Base-by-base conservation (phyloP, 2,329 filamentous ascomycete species). In the Diaporthe citrichinensis region DNA sequence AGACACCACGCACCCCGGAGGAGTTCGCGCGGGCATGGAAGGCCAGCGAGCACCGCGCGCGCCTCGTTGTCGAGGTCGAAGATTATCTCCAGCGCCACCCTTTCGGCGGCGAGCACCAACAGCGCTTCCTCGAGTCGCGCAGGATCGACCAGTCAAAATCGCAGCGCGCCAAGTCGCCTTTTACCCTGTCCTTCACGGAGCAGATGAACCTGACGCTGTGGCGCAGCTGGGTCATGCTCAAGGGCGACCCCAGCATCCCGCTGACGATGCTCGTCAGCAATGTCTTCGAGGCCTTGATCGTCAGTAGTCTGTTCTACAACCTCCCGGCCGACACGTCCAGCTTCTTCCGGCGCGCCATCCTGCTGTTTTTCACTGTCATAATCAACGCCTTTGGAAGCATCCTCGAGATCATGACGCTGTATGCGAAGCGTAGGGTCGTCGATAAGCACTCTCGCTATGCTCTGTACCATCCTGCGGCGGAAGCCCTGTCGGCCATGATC, bases 371-470 rank as follows among this genome's bases (percentile, higher is more conserved):
- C 81, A 94, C 94, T 79, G 92, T 95, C 80, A 87, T 98, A 76
- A 92, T 97, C 87, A 97, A 96, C 83, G 95, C 94, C 65, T 96
- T 97, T 81, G 89, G 92, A 77, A 94, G 91, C 82, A 93, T 94
- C 74, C 89, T 97, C 53, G 95, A 93, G 88, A 97, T 98, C 81
- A 84, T 97, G 46, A 95, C 94, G 0, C 89, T 98, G 4, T 98
- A 97, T 82, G 91, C 94, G 3, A 95, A 98, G 89, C 93, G 96
- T 49, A 94, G 94, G 1, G 97, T 98, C 80, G 95, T 98, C 76
- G 95, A 98, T 81, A 98, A 98, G 83, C 96, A 98, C 79, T 86
- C 89, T 74, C 92, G 94, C 74, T 98, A 98, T 82, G 95, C 95
- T 25, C 88, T 98, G 23, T 98, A 98, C 80, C 96, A 98, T 81